A percentile compares a stretch with the other conserved stretches of the same genome.
Evolutionary conservation across 192 early-diverging fungal genomes (phyloP).

Genomic region (Rhizoclosmatium globosum): DNA sequence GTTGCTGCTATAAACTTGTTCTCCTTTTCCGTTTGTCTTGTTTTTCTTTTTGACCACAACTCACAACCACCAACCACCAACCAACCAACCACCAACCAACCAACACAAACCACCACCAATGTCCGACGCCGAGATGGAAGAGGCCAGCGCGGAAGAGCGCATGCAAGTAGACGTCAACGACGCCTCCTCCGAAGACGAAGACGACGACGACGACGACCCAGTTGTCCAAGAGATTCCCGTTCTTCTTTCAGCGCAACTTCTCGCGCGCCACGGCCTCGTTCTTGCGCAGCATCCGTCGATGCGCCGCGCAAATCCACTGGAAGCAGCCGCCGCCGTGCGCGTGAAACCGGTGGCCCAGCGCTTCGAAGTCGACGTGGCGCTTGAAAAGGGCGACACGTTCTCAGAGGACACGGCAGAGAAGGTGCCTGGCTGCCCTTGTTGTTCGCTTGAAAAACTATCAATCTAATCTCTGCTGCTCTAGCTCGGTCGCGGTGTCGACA

Average conservation of each 20-base stretch:
- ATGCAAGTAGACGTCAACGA: neutral
- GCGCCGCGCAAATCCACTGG: slow-evolving; percentile 26
- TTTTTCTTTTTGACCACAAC: too few relatives aligned
- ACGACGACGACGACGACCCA: slow-evolving; percentile 23
- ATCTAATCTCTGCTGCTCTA: neutral
- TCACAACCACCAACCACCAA: too few relatives aligned
- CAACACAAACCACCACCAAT: too few relatives aligned
- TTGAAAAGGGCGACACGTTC: slow-evolving; percentile 78
- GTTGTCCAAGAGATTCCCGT: slow-evolving; percentile 77
- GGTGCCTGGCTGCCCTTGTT: slow-evolving; percentile 36
- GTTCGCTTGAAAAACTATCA: too few relatives aligned
- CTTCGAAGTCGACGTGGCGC: slow-evolving; percentile 85
- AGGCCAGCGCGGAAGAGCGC: too few relatives aligned
- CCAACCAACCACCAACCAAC: too few relatives aligned
- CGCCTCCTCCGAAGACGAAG: neutral
- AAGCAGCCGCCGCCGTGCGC: slow-evolving; percentile 69
- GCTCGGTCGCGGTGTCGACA: slow-evolving; percentile 73
- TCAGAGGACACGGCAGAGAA: slow-evolving; percentile 79
- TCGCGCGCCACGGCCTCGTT: slow-evolving; percentile 67
- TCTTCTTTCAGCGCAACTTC: slow-evolving; percentile 73
- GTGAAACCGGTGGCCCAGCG: slow-evolving; percentile 84
- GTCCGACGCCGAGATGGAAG: too few relatives aligned
- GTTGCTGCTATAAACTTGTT: too few relatives aligned
- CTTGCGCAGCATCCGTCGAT: slow-evolving; percentile 84
- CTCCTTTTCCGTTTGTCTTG: too few relatives aligned